Evolutionary conservation across 2,329 filamentous ascomycete species (phyloP).

Genomic region (Aspergillus piperis): DNA sequence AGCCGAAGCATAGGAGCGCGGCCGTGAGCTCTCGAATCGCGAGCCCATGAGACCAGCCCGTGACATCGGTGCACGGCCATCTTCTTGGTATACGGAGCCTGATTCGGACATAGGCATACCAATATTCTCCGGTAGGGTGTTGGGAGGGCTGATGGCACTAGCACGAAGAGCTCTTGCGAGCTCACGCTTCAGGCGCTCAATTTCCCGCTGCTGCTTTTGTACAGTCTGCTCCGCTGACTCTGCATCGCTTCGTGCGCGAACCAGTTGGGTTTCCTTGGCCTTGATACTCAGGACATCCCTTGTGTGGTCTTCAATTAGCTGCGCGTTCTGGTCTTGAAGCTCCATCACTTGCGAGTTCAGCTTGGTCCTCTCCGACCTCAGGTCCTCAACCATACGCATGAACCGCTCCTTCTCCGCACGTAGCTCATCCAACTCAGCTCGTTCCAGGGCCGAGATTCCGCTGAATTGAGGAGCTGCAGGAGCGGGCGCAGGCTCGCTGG

Average conservation of each 20-base stretch:
- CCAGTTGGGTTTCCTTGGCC: slow-evolving; percentile 95
- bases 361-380: slow-evolving; percentile 77
- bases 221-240: slow-evolving; percentile 86
- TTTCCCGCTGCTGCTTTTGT: slow-evolving; percentile 79
- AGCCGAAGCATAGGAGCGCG: slow-evolving; percentile 46
- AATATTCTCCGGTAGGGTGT: slow-evolving; percentile 55
- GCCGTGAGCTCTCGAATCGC: slow-evolving; percentile 43
- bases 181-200: slow-evolving; percentile 91
- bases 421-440: slow-evolving; percentile 88
- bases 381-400: slow-evolving; percentile 72
- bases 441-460: slow-evolving; percentile 75
- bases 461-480: slow-evolving; percentile 62
- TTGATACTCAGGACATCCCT: slow-evolving; percentile 94
- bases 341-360: slow-evolving; percentile 87
- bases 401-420: slow-evolving; percentile 80
- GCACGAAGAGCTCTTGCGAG: slow-evolving; percentile 54
- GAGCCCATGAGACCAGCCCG: slow-evolving; percentile 40
- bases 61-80: slow-evolving; percentile 29
- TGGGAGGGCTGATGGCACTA: slow-evolving; percentile 41
- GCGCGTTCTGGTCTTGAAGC: slow-evolving; percentile 93
- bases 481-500: slow-evolving; percentile 48
- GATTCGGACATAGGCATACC: slow-evolving; percentile 53
- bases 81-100: slow-evolving; percentile 43
- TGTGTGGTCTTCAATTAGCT: slow-evolving; percentile 95
- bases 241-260: slow-evolving; percentile 84